These are phyloP conservation scores for Boletus tomentosulus DNA, from an alignment of 768 basidiomycete species.

Conservation along the genomic window DNA sequence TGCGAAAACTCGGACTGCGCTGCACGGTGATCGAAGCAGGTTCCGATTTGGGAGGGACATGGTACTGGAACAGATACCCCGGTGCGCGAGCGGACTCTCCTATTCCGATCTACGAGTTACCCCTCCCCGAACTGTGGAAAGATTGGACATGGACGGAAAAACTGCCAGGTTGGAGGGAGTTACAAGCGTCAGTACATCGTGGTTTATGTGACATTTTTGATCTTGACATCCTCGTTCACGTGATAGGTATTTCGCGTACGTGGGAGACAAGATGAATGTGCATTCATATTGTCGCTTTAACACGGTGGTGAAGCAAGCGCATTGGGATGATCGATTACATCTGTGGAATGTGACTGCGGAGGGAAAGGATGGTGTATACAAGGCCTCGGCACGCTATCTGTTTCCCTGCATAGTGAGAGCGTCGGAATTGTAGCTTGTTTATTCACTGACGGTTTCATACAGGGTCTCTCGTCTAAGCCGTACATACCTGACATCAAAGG, in stretches of 20 bases:
- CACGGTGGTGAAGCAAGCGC: constrained; percentile 8
- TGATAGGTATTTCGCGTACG: constrained; percentile 8
- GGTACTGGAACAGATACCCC: constrained; percentile 16
- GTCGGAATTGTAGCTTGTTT: not conserved
- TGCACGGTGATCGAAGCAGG: constrained; percentile 11
- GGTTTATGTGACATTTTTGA: no score
- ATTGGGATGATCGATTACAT: constrained; percentile 13
- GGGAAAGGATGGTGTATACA: constrained; percentile 1
- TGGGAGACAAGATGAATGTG: constrained; percentile 8
- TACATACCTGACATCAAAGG: constrained; percentile 15
- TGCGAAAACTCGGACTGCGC: constrained; percentile 8
- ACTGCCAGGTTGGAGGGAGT: constrained; percentile 1
- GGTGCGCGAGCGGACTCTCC: constrained; percentile 11
- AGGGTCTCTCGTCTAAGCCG: constrained; percentile 8
- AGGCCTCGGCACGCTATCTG: constrained; percentile 3
- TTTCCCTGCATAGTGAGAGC: constrained; percentile 8
- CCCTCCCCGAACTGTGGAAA: constrained; percentile 9
- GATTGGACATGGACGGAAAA: constrained; percentile 16
- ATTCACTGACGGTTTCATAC: not conserved
- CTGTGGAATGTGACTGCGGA: constrained; percentile 10
- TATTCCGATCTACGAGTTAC: constrained; percentile 8
- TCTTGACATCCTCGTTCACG: no score
- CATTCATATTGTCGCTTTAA: constrained; percentile 13
- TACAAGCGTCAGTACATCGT: constrained; percentile 5
- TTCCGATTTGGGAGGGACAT: constrained; percentile 12